phyloP scores from a whole-genome alignment of 2,329 filamentous ascomycete genomes.

The Orbilia ellipsospora region DNA sequence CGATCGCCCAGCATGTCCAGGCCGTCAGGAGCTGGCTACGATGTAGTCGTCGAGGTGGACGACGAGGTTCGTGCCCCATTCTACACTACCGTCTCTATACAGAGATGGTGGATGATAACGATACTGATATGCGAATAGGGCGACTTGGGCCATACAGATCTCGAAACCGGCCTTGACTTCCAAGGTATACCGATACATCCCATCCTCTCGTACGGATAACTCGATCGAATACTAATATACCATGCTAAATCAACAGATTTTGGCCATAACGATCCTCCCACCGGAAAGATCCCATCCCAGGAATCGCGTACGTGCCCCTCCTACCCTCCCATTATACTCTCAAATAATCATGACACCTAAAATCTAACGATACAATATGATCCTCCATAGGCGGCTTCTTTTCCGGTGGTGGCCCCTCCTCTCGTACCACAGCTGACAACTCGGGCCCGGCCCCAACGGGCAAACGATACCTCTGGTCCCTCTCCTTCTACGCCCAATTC shows the following conservation, averaged over 20 bases:
- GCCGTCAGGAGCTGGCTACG: conserved; percentile 89
- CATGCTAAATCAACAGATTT: conserved; percentile 56
- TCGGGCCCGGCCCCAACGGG: conserved; percentile 60
- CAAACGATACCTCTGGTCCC: conserved; percentile 91
- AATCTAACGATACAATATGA: conserved; percentile 64
- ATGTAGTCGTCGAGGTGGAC: conserved; percentile 97
- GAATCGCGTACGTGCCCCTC: conserved; percentile 50
- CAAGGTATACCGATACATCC: conserved; percentile 76
- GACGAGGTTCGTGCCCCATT: conserved; percentile 75
- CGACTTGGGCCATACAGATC: conserved; percentile 96
- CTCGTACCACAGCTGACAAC: conserved; percentile 60
- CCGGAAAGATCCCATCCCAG: conserved; percentile 58
- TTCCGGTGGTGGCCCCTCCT: conserved; percentile 62
- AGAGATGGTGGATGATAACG: no score
- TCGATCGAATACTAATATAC: conserved; percentile 9
- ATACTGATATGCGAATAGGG: conserved; percentile 69
- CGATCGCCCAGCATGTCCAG: conserved; percentile 59
- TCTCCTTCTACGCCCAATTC: conserved; percentile 96
- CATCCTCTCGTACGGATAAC: conserved; percentile 9
- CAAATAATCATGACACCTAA: conserved; percentile 72
- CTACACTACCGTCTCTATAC: no score
- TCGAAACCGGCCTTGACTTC: conserved; percentile 99
- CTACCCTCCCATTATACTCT: background rate
- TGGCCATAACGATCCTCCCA: conserved; percentile 57
- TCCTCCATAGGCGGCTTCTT: conserved; percentile 67